Evolutionary conservation across 1,284 basidiomycete genomes (phyloP).

Genomic region (Ceratobasidium sp.): DNA sequence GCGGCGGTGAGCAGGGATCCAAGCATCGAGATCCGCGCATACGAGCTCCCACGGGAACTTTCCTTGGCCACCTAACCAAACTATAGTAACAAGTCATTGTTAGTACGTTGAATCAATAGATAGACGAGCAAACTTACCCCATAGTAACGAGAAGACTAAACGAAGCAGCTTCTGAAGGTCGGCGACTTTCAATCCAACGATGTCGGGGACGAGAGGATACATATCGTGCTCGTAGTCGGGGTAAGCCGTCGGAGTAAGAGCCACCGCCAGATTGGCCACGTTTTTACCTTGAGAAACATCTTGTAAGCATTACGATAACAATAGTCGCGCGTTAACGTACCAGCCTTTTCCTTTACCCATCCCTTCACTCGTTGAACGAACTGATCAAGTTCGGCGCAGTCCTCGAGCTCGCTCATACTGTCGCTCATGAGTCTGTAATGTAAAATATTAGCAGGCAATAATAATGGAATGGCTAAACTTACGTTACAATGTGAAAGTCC

Average conservation of each 20-base stretch:
- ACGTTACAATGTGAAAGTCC: not conserved
- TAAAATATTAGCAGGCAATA: not conserved
- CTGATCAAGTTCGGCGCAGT: not conserved
- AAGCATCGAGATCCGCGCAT: not conserved
- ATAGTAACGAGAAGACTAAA: not conserved
- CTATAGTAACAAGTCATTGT: not conserved
- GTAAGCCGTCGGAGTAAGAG: not conserved
- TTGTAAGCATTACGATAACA: not conserved
- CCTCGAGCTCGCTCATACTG: not conserved
- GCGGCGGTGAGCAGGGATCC: not conserved
- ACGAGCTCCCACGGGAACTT: constrained; percentile 8
- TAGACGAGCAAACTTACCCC: not conserved
- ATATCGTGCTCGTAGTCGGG: not conserved
- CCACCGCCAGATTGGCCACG: not conserved
- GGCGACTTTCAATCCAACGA: not conserved
- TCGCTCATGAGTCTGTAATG: not conserved
- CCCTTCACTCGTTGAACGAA: not conserved
- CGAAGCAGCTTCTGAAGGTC: not conserved
- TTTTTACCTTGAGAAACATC: too few species aligned
- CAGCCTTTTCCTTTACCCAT: not conserved
- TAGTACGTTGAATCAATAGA: too few species aligned
- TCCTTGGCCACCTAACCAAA: not conserved
- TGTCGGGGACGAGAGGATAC: not conserved
- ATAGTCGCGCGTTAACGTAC: not conserved
- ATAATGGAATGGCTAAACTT: not conserved